These are phyloP conservation scores for Brassica nigra DNA, from an alignment of 345 rosid species.

Conservation along the genomic window DNA sequence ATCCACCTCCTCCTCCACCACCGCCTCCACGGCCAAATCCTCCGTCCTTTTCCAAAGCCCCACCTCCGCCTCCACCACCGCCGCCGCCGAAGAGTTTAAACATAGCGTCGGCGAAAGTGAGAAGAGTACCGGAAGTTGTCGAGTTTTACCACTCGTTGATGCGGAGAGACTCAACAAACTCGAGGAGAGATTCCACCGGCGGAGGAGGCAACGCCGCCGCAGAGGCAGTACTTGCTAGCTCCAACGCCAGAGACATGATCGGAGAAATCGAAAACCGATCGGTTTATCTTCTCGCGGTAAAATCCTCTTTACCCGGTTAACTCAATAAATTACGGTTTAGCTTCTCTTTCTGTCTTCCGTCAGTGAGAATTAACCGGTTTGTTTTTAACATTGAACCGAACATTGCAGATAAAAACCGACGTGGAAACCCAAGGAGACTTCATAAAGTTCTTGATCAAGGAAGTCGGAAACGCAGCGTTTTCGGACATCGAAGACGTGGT, in stretches of 20 bases:
- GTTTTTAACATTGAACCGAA: not conserved
- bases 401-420: slow-evolving; percentile 85
- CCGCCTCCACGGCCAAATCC: slow-evolving; percentile 25
- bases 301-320: slow-evolving; percentile 16
- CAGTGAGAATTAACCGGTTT: slow-evolving; percentile 35
- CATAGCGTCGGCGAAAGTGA: slow-evolving; percentile 62
- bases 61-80: slow-evolving; percentile 78
- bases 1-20: slow-evolving; percentile 41
- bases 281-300: slow-evolving; percentile 81
- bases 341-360: slow-evolving; percentile 23
- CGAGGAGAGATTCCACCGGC: slow-evolving; percentile 66
- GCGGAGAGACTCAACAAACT: slow-evolving; percentile 80
- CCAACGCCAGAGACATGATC: slow-evolving; percentile 90
- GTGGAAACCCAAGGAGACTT: slow-evolving; percentile 96
- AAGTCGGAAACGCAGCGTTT: slow-evolving; percentile 83
- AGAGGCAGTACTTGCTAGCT: slow-evolving; percentile 50
- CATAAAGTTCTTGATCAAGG: slow-evolving; percentile 80
- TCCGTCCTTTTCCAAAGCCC: slow-evolving; percentile 29
- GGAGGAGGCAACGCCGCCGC: slow-evolving; percentile 44
- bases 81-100: slow-evolving; percentile 49
- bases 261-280: slow-evolving; percentile 99
- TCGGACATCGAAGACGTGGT: slow-evolving; percentile 84
- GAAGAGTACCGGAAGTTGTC: slow-evolving; percentile 91
- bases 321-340: slow-evolving; percentile 17
- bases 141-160: slow-evolving; percentile 97